These are phyloP conservation scores for Mycena polygramma DNA, from an alignment of 768 basidiomycete genomes.

Conservation along the genomic window DNA sequence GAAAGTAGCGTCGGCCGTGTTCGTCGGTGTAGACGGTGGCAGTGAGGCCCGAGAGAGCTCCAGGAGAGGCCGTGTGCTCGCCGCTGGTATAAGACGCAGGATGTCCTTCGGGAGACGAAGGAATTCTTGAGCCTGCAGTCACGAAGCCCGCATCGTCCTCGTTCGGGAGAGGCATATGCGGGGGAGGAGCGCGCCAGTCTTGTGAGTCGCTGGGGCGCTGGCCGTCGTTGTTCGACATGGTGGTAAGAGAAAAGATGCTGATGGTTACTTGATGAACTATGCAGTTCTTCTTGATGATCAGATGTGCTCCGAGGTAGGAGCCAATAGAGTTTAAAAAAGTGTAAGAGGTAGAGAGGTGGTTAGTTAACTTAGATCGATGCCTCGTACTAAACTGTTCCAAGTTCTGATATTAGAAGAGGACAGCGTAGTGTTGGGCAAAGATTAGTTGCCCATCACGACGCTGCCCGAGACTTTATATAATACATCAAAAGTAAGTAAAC, in stretches of 20 bases:
- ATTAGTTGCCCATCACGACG: not conserved
- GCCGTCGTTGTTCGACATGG: no score
- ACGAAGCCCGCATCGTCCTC: no score
- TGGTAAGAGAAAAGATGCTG: not conserved
- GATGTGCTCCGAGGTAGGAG: not conserved
- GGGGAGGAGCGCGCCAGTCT: no score
- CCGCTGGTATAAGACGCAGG: not conserved
- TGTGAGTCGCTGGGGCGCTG: no score
- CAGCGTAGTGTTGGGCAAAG: not conserved
- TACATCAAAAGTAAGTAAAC: no score
- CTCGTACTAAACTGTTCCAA: not conserved
- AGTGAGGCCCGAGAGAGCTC: no score
- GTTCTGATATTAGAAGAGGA: slow-evolving; percentile 3
- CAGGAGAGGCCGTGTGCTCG: not conserved
- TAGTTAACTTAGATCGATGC: not conserved
- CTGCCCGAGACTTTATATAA: no score
- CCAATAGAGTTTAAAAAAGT: slow-evolving; percentile 12
- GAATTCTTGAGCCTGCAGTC: no score
- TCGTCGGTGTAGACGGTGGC: no score
- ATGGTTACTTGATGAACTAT: not conserved
- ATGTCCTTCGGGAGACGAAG: no score
- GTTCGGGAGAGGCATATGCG: not conserved
- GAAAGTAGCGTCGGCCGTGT: not conserved
- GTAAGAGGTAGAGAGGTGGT: not conserved
- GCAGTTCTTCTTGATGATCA: not conserved